phyloP scores from a whole-genome alignment of 2,329 filamentous ascomycete species.

The Colletotrichum eremochloae region DNA sequence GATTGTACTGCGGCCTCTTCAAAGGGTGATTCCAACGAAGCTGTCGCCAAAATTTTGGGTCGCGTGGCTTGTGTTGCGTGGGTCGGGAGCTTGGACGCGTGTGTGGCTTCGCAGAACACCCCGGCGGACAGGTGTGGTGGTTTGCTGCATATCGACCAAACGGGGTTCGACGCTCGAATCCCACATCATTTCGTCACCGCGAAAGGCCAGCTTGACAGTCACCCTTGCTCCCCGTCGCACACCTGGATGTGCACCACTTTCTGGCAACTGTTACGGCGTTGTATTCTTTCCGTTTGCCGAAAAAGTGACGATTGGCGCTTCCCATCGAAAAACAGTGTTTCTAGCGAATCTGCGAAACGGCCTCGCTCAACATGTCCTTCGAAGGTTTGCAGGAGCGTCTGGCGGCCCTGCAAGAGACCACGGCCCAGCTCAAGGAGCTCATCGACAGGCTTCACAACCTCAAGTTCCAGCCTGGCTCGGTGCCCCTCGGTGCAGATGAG shows the following conservation, averaged over 20 bases:
- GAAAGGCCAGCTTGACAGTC: slow-evolving; percentile 43
- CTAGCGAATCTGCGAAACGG: not conserved
- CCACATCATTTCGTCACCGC: slow-evolving; percentile 43
- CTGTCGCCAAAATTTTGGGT: slow-evolving; percentile 42
- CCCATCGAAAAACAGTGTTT: not conserved
- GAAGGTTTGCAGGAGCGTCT: slow-evolving; percentile 73
- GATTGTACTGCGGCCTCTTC: slow-evolving; percentile 1
- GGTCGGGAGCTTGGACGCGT: slow-evolving; percentile 37
- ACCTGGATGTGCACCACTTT: not conserved
- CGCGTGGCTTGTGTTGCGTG: slow-evolving; percentile 25
- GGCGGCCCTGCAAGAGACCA: slow-evolving; percentile 71
- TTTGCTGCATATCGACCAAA: slow-evolving; percentile 2
- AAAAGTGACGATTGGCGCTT: not conserved
- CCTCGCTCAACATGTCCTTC: slow-evolving; percentile 63
- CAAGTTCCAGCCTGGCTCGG: slow-evolving; percentile 70
- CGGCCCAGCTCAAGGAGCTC: slow-evolving; percentile 68
- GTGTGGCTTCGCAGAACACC: slow-evolving; percentile 13
- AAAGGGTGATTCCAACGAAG: slow-evolving; percentile 9
- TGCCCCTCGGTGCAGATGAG: slow-evolving; percentile 63
- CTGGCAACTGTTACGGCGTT: too few species aligned
- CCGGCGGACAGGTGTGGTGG: not conserved
- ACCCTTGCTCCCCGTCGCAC: not conserved
- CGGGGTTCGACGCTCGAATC: slow-evolving; percentile 4
- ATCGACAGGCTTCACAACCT: slow-evolving; percentile 71
- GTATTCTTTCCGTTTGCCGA: not conserved